Evolutionary conservation across 2,329 filamentous ascomycete species (phyloP).

Genomic region (Nothophaeocryptopus gaeumannii): DNA sequence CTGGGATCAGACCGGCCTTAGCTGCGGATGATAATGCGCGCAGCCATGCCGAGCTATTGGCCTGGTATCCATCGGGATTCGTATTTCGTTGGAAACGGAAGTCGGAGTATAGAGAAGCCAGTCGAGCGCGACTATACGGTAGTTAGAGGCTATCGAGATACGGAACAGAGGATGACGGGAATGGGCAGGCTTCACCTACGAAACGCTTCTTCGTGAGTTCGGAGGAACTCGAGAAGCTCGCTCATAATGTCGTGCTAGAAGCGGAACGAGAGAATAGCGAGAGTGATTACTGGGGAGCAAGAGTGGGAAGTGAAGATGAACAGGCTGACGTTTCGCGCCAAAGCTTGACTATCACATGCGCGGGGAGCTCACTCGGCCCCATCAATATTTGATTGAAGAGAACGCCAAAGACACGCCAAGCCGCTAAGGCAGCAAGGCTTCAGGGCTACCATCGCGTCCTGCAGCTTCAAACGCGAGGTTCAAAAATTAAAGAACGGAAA

Average conservation of each 20-base stretch:
- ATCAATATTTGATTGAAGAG: too few relatives aligned
- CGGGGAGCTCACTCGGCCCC: too few relatives aligned
- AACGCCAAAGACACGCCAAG: too few relatives aligned
- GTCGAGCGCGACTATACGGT: constrained; percentile 58
- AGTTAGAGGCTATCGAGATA: constrained; percentile 6
- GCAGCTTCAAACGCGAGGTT: too few relatives aligned
- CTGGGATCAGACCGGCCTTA: constrained; percentile 58
- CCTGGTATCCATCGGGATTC: constrained; percentile 81
- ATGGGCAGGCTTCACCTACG: constrained; percentile 39
- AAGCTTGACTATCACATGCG: too few relatives aligned
- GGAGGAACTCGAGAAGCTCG: constrained; percentile 61
- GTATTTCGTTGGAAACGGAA: constrained; percentile 70
- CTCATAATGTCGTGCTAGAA: constrained; percentile 14
- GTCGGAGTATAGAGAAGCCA: constrained; percentile 85
- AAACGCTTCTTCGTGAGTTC: constrained; percentile 50
- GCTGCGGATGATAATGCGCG: constrained; percentile 68
- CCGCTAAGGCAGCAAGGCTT: too few relatives aligned
- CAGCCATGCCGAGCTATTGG: constrained; percentile 78
- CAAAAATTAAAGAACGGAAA: too few relatives aligned
- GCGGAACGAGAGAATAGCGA: too few relatives aligned
- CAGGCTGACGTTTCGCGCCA: too few relatives aligned
- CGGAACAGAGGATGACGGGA: constrained; percentile 5
- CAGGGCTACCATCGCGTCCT: too few relatives aligned
- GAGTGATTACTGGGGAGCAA: too few relatives aligned
- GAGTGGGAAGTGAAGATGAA: too few relatives aligned